phyloP scores from a whole-genome alignment of 768 basidiomycete genomes.

The Boletus rubescentipes region DNA sequence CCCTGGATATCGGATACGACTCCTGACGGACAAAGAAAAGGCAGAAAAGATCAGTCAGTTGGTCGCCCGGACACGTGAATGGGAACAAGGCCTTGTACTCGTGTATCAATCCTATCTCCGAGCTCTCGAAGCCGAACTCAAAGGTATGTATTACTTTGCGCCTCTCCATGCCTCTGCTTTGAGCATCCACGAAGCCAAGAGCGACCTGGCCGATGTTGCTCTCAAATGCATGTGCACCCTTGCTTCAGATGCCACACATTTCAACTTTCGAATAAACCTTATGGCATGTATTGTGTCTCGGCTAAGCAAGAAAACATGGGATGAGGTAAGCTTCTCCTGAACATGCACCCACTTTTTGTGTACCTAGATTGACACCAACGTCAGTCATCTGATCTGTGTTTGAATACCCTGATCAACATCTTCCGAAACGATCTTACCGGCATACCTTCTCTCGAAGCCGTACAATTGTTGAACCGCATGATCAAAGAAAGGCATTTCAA shows the following conservation, averaged over 20 bases:
- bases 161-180: conserved; percentile 19
- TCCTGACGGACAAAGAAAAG: conserved; percentile 87
- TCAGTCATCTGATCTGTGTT: conserved; percentile 84
- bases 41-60: conserved; percentile 92
- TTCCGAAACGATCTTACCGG: conserved; percentile 85
- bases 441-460: conserved; percentile 77
- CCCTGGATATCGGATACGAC: conserved; percentile 93
- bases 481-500: conserved; percentile 90
- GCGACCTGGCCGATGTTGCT: conserved; percentile 62
- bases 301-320: conserved; percentile 86
- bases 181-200: conserved; percentile 48
- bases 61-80: conserved; percentile 87
- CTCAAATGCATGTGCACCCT: conserved; percentile 89
- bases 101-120: conserved; percentile 90
- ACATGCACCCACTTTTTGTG: conserved; percentile 2
- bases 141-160: conserved; percentile 45
- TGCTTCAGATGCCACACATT: conserved; percentile 81
- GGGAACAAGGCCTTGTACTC: conserved; percentile 89
- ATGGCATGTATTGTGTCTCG: conserved; percentile 83
- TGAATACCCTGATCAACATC: conserved; percentile 75
- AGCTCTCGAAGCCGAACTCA: conserved; percentile 80
- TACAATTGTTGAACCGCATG: conserved; percentile 92
- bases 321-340: conserved; percentile 56
- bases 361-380: conserved; percentile 9
- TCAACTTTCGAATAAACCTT: conserved; percentile 94